Conservation (phyloP, 805 yeast species). For the Saturnispora mendoncae region DNA sequence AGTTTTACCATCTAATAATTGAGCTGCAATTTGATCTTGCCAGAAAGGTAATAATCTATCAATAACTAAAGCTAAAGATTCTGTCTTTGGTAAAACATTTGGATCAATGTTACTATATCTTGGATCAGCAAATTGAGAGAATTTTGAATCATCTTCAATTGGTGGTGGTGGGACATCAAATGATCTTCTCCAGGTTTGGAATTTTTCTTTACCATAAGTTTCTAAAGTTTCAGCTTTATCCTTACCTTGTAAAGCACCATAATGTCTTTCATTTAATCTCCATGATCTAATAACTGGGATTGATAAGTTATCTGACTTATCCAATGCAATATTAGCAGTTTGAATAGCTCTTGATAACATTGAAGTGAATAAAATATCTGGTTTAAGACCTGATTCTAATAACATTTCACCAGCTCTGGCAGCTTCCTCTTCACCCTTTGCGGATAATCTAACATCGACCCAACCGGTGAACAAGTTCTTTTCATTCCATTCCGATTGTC, state of each 20-base stretch:
- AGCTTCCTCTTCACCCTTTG: conserved; percentile 83
- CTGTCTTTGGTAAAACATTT: conserved; percentile 83
- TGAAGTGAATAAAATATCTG: conserved; percentile 87
- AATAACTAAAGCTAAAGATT: conserved; percentile 88
- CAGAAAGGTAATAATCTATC: conserved; percentile 96
- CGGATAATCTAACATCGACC: conserved; percentile 89
- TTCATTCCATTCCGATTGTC: conserved; percentile 98
- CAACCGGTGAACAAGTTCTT: conserved; percentile 98
- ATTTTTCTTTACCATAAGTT: conserved; percentile 81
- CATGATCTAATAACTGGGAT: conserved; percentile 90
- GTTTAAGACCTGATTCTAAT: conserved; percentile 75
- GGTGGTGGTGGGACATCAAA: conserved; percentile 94
- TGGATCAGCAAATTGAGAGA: conserved; percentile 76
- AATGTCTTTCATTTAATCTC: conserved; percentile 98
- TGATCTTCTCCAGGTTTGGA: conserved; percentile 96
- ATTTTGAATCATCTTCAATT: conserved; percentile 68
- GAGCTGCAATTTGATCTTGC: conserved; percentile 85
- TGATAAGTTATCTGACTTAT: conserved; percentile 79
- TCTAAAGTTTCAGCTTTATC: conserved; percentile 91
- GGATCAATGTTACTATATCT: conserved; percentile 83
- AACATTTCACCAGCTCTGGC: conserved; percentile 86
- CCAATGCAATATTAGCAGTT: conserved; percentile 92
- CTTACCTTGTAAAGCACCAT: conserved; percentile 98
- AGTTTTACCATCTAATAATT: conserved; percentile 78
- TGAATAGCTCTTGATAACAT: conserved; percentile 90